Conservation (phyloP, 257 asterid genomes). For the Pogostemon cablin region DNA sequence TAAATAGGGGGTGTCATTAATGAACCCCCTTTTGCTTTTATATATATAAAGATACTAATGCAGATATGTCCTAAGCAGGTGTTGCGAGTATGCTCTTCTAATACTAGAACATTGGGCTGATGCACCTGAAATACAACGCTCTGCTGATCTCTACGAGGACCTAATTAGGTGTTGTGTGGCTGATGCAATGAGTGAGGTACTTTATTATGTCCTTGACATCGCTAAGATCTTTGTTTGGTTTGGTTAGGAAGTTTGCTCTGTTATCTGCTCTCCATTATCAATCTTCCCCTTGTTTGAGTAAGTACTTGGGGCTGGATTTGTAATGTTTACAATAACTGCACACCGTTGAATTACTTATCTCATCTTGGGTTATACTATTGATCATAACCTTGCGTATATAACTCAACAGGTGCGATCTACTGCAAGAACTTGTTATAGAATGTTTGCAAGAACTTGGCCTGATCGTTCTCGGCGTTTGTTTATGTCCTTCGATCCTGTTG, state of each 20-base stretch:
- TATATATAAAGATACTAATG: constrained; percentile 8
- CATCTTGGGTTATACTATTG: constrained; percentile 26
- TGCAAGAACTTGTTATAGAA: constrained; percentile 91
- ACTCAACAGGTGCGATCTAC: constrained; percentile 85
- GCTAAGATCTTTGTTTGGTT: not conserved
- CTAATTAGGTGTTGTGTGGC: constrained; percentile 91
- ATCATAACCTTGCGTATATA: constrained; percentile 30
- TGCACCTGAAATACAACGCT: constrained; percentile 96
- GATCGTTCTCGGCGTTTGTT: constrained; percentile 95
- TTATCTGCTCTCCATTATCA: constrained; percentile 2
- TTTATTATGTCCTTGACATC: constrained; percentile 27
- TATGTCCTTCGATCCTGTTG: constrained; percentile 84
- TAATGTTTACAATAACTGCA: constrained; percentile 11
- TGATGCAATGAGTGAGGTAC: constrained; percentile 99
- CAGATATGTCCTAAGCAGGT: constrained; percentile 53
- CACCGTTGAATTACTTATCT: constrained; percentile 22
- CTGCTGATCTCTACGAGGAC: constrained; percentile 94
- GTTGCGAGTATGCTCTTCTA: constrained; percentile 96
- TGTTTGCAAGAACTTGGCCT: constrained; percentile 99
- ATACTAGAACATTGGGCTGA: constrained; percentile 98
- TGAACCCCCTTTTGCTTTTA: no score
- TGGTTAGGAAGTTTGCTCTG: constrained; percentile 1
- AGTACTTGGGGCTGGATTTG: constrained; percentile 1
- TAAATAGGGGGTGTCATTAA: no score
- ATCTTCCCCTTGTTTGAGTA: constrained; percentile 8